Percentiles rank a stretch among this genome's conserved stretches.
Conservation (phyloP, 208 protist species). For the Wallacemonas rigidus region DNA sequence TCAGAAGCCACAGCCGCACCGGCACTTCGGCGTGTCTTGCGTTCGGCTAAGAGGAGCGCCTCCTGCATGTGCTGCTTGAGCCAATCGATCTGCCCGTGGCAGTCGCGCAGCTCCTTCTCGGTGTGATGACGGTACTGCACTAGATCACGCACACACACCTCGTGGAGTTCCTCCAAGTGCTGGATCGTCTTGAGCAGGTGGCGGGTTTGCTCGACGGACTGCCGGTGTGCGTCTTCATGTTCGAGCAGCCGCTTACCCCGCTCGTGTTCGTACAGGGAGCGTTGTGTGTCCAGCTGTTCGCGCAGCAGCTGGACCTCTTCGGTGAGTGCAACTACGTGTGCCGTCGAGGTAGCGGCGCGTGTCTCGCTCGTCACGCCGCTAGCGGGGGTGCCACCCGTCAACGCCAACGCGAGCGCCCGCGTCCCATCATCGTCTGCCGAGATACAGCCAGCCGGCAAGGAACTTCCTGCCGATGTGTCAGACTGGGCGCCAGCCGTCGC, state of each 20-base stretch:
- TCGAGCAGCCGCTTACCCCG: slow-evolving; percentile 36
- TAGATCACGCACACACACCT: slow-evolving; percentile 55
- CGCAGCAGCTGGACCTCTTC: slow-evolving; percentile 60
- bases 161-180: slow-evolving; percentile 53
- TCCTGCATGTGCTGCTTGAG: slow-evolving; percentile 42
- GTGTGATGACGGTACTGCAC: slow-evolving; percentile 52
- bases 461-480: neutral
- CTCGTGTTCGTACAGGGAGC: slow-evolving; percentile 58
- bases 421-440: too few species aligned
- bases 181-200: slow-evolving; percentile 38
- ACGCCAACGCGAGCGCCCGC: too few species aligned
- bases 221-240: slow-evolving; percentile 37
- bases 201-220: slow-evolving; percentile 29
- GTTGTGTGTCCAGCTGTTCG: slow-evolving; percentile 68
- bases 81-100: slow-evolving; percentile 44
- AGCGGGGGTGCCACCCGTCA: too few species aligned
- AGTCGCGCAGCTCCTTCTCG: slow-evolving; percentile 42
- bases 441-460: too few species aligned
- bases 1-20: slow-evolving; percentile 31
- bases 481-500: neutral
- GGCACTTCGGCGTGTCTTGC: slow-evolving; percentile 37
- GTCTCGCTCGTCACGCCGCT: too few species aligned
- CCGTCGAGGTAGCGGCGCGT: neutral
- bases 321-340: slow-evolving; percentile 46
- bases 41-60: slow-evolving; percentile 32